These are phyloP conservation scores for Scleroderma citrinum DNA, from an alignment of 768 basidiomycete species.

Conservation along the genomic window DNA sequence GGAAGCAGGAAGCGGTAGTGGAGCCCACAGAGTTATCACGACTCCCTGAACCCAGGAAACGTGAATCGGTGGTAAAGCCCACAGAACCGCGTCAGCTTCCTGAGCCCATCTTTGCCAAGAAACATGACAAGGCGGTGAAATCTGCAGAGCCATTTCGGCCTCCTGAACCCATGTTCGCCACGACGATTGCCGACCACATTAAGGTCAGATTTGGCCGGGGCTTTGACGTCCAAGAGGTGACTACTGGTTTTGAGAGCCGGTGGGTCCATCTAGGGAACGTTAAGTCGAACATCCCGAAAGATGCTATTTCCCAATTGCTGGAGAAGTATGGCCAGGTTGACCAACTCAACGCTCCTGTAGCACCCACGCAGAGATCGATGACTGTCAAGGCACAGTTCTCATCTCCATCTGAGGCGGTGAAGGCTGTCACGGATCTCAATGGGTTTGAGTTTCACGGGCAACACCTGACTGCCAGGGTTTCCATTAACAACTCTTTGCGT, in stretches of 20 bases:
- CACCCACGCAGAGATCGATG: slow-evolving; percentile 16
- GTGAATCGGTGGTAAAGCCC: no score
- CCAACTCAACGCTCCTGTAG: slow-evolving; percentile 30
- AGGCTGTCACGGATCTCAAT: slow-evolving; percentile 49
- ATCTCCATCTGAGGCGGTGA: slow-evolving; percentile 41
- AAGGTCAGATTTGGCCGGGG: slow-evolving; percentile 54
- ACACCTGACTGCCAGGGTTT: slow-evolving; percentile 40
- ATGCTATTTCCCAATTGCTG: slow-evolving; percentile 35
- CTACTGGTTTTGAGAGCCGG: slow-evolving; percentile 66
- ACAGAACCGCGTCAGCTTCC: no score
- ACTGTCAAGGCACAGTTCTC: slow-evolving; percentile 43
- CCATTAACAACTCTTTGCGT: slow-evolving; percentile 33
- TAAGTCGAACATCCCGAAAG: slow-evolving; percentile 29
- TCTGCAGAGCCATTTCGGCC: slow-evolving; percentile 2
- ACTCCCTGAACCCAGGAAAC: no score
- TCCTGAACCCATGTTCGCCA: slow-evolving; percentile 16
- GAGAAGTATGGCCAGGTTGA: slow-evolving; percentile 42
- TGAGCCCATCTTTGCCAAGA: background rate
- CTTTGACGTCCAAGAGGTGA: slow-evolving; percentile 49
- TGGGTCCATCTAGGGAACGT: slow-evolving; percentile 54
- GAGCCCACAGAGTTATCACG: background rate
- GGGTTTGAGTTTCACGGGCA: slow-evolving; percentile 34
- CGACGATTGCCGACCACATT: slow-evolving; percentile 48
- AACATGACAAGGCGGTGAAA: background rate
- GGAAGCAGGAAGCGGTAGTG: background rate